Base-by-base conservation (phyloP, 805 yeast species). In the Ogataea pilisensis region DNA sequence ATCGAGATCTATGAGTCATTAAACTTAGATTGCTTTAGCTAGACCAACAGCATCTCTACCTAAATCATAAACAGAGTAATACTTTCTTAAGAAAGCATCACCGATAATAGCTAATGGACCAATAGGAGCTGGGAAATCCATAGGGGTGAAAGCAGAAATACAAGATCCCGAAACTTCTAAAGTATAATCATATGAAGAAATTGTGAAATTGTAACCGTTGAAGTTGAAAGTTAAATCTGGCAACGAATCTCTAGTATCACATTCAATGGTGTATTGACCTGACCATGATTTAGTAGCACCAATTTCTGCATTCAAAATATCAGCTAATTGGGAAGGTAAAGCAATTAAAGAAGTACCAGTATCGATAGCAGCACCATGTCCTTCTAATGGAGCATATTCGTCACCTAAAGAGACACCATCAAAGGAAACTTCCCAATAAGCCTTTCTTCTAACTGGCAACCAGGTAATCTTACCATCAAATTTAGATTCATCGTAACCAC, bases 371-470 rank as follows among this genome's bases (percentile, higher is more conserved):
- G 97, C 99, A 64, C 99, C 99, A 47, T 89, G 82, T 58, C 70
- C 71, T 53, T 75, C 77, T 58, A 93, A 78, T 54, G 74, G 78
- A 37, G 98, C 96, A 59, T 76, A 85, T 69, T 93, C 95, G 53
- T 85, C 85, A 58, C 99, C 99, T 49, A 93, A 75, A 33, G 90
- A 86, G 63, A 93, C 73, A 54, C 95, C 90, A 55, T 88, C 88
- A 54, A 93, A 84, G 54, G 83, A 78, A 45, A 93, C 99, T 75
- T 93, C 99, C 99, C 99, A 93, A 78, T 93, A 93, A 26, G 98
- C 99, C 81, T 90, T 89, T 77, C 99, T 87, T 75, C 99, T 88
- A 48, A 93, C 95, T 44, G 99, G 99, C 68, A 93, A 77, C 89
- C 95, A 89, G 39, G 91, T 85, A 58, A 93, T 76, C 53, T 91